Evolutionary conservation across 805 yeast species (phyloP).

Genomic region (Starmerella bombicola): DNA sequence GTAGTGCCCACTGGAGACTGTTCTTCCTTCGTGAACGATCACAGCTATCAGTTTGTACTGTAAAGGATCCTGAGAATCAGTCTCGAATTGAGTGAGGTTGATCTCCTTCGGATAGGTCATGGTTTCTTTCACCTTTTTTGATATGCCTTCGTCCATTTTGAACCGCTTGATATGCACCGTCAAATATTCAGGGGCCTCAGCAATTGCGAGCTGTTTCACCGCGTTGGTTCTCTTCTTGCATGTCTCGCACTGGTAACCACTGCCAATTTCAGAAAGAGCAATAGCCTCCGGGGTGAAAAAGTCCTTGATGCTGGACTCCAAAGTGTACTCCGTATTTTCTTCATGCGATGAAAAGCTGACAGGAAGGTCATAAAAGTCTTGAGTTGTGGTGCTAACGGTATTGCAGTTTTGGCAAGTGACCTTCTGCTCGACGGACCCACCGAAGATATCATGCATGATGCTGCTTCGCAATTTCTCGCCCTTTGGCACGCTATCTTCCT

Average conservation of each 20-base stretch:
- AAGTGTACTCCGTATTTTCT: conserved; percentile 40
- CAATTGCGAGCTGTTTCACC: conserved; percentile 57
- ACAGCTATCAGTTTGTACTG: conserved; percentile 67
- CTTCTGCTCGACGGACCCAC: conserved; percentile 73
- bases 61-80: conserved; percentile 32
- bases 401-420: conserved; percentile 76
- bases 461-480: conserved; percentile 75
- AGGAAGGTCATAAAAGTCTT: conserved; percentile 86
- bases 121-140: conserved; percentile 70
- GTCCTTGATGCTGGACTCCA: conserved; percentile 63
- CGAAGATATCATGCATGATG: conserved; percentile 83
- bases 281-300: conserved; percentile 76
- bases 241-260: conserved; percentile 67
- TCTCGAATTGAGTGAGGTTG: conserved; percentile 50
- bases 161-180: conserved; percentile 82
- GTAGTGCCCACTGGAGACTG: conserved; percentile 87
- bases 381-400: conserved; percentile 74
- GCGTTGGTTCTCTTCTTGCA: conserved; percentile 73
- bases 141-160: conserved; percentile 53
- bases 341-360: conserved; percentile 45
- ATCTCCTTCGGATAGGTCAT: conserved; percentile 68
- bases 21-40: conserved; percentile 88
- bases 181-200: conserved; percentile 77
- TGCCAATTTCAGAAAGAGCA: conserved; percentile 23
- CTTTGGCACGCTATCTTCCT: conserved; percentile 84